Evolutionary conservation across 306 rosid genomes (phyloP).

Genomic region (Pyrus pyrifolia): DNA sequence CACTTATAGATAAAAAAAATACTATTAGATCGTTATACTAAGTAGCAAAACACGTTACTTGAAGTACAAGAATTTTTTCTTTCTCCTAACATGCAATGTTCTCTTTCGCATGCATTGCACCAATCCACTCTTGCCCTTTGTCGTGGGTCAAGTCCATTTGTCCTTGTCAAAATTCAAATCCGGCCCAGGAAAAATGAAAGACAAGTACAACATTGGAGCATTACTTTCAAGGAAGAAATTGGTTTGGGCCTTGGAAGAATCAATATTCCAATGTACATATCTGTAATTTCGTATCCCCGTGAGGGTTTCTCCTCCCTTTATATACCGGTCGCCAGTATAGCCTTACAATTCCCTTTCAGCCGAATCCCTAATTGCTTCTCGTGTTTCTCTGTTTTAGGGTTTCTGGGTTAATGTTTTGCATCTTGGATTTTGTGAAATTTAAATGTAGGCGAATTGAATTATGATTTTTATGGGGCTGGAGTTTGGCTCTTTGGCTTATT

Average conservation of each 20-base stretch:
- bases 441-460: neutral
- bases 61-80: no score
- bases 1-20: no score
- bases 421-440: neutral
- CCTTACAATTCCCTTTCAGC: neutral
- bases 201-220: neutral
- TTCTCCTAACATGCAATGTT: no score
- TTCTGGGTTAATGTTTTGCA: neutral
- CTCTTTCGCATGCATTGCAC: no score
- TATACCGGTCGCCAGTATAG: neutral
- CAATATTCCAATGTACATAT: neutral
- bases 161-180: neutral
- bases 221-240: neutral
- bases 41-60: no score
- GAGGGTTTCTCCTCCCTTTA: neutral
- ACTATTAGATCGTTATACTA: fast-evolving
- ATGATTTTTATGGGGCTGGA: conserved; percentile 47
- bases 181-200: neutral
- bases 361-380: neutral
- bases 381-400: neutral
- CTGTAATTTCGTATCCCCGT: neutral
- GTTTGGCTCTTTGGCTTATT: conserved; percentile 81
- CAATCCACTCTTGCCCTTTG: neutral
- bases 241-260: neutral
- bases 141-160: neutral